Evolutionary conservation across 768 basidiomycete species (phyloP).

Genomic region (Baorangia bicolor): DNA sequence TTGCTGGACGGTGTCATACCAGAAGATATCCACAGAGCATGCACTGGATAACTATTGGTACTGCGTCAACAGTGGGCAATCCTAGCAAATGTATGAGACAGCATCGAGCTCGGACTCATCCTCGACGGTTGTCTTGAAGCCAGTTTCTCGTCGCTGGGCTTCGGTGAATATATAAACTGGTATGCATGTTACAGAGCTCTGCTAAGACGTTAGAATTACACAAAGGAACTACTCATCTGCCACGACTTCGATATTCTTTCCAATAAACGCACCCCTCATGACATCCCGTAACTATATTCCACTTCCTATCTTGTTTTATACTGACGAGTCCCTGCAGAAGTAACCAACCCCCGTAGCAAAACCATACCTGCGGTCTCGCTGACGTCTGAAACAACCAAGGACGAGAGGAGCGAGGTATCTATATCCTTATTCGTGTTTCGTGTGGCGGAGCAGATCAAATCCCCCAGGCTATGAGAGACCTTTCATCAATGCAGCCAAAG

Average conservation of each 20-base stretch:
- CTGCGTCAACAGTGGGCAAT: background rate
- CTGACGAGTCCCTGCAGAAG: slow-evolving; percentile 47
- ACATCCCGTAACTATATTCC: slow-evolving; percentile 61
- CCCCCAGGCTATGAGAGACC: slow-evolving; percentile 57
- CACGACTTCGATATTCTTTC: slow-evolving; percentile 7
- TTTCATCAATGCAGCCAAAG: slow-evolving; percentile 55
- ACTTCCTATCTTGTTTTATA: background rate
- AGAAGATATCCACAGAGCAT: slow-evolving; percentile 26
- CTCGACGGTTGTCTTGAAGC: background rate
- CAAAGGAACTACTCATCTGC: background rate
- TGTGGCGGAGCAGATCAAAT: background rate
- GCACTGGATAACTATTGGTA: slow-evolving; percentile 14
- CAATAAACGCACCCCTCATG: slow-evolving; percentile 66
- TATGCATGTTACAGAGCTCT: background rate
- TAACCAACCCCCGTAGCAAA: slow-evolving; percentile 54
- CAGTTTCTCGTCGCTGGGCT: background rate
- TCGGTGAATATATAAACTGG: background rate
- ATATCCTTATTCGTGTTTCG: slow-evolving; percentile 19
- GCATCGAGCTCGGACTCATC: background rate
- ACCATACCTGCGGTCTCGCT: slow-evolving; percentile 57
- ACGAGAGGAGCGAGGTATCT: slow-evolving; percentile 55
- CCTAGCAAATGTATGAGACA: background rate
- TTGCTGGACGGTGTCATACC: slow-evolving; percentile 37
- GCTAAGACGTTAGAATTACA: background rate
- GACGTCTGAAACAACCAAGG: slow-evolving; percentile 59